Evolutionary conservation across 179 eudicot genomes (phyloP), one percentile per base, ranked within the genome.

Genomic region (Spinacia oleracea): DNA sequence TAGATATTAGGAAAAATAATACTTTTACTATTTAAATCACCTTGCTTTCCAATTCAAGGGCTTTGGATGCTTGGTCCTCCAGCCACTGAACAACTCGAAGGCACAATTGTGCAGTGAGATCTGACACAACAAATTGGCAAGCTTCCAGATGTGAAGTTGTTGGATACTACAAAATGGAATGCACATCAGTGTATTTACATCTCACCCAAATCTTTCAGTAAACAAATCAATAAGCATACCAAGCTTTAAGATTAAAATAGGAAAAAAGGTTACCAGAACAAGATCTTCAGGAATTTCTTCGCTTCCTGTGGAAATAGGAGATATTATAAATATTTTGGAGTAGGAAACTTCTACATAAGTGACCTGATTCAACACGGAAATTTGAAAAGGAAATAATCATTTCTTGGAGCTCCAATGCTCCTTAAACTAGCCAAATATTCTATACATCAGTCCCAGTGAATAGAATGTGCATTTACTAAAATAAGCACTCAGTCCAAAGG

Each of bases 21-120:
- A 53, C n/a, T n/a, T n/a, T n/a, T n/a, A n/a, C 40, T 58, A 15
- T 48, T 15, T 11, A 72, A 25, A 48, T 85, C 82, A 96, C 99
- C 97, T 92, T 90, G 82, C 86, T 92, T 71, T 96, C 98, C 85
- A 93, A 85, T 81, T 96, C 98, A 87, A 96, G 93, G 51, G 97
- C 87, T 80, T 89, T 92, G 46, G 99, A 92, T 15, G 99, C 98
- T 83, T 91, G 85, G 32, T 89, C 94, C 88, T 96, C 99, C 34
- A 96, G 93, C 99, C 99, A 96, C 81, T 88, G 89, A 83, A 92
- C 91, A 83, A 96, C 90, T 70, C 97, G 89, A 34, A 96, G 96
- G 88, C 98, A 92, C 82, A 89, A 79, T 65, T 96, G 97, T 35
- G 96, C 93, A 29, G 92, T 90, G 80, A 87, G 90, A 87, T 96